phyloP scores from a whole-genome alignment of 2,329 filamentous ascomycete genomes.

The Alternaria longipes region DNA sequence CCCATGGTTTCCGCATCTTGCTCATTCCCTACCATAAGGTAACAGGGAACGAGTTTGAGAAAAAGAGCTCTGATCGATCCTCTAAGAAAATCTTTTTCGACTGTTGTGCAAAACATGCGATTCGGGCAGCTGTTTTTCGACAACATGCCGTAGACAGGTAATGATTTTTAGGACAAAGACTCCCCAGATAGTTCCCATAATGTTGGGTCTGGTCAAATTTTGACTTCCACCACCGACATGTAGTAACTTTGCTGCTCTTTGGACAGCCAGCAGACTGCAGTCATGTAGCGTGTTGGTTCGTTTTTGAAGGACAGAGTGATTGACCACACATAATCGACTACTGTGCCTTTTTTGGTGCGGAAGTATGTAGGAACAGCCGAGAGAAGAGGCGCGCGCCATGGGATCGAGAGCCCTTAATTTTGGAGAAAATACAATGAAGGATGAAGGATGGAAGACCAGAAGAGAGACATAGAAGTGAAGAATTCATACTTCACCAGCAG shows the following conservation, averaged over 20 bases:
- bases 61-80: neutral
- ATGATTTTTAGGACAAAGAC: too few species aligned
- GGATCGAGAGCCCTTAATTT: too few species aligned
- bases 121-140: too few species aligned
- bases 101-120: too few species aligned
- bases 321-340: neutral
- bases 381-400: neutral
- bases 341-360: too few species aligned
- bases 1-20: neutral
- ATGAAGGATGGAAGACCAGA: neutral
- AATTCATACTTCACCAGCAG: neutral
- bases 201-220: too few species aligned
- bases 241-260: neutral
- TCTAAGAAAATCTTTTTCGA: neutral
- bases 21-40: neutral
- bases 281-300: neutral
- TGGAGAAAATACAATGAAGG: neutral
- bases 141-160: too few species aligned
- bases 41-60: rapidly evolving
- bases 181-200: too few species aligned
- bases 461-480: neutral
- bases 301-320: neutral
- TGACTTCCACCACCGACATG: neutral
- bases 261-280: neutral
- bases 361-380: too few species aligned